Evolutionary conservation across 345 rosid species (phyloP).

Genomic region (Bruguiera gymnorhiza): DNA sequence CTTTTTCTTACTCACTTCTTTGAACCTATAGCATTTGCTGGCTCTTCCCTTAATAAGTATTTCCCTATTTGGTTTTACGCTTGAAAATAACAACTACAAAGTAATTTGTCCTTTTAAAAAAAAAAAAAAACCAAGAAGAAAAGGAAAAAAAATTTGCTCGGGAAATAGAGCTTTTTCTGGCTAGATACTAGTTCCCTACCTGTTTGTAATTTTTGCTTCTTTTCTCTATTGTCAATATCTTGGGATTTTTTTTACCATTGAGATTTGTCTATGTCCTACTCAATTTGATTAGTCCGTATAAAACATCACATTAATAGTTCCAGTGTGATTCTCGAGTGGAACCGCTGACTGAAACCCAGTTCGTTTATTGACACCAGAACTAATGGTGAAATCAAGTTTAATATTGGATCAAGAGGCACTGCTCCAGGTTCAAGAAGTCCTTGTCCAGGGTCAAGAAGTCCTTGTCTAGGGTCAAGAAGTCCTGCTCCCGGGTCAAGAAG

Average conservation of each 20-base stretch:
- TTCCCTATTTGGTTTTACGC: neutral
- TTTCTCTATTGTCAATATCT: neutral
- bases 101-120: no score
- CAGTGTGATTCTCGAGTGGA: constrained; percentile 11
- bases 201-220: neutral
- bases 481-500: constrained; percentile 30
- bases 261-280: neutral
- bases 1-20: neutral
- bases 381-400: constrained; percentile 35
- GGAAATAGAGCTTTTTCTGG: neutral
- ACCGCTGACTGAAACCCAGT: constrained; percentile 17
- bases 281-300: neutral
- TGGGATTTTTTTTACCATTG: neutral
- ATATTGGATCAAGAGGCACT: constrained; percentile 25
- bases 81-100: neutral
- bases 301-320: neutral
- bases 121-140: no score
- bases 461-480: constrained; percentile 27
- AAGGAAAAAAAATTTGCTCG: no score
- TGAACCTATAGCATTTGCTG: neutral
- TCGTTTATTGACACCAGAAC: constrained; percentile 43
- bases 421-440: constrained; percentile 28
- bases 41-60: neutral
- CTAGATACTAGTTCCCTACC: neutral
- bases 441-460: constrained; percentile 27